Evolutionary conservation across 2,329 filamentous ascomycete genomes (phyloP).

Genomic region (Fusarium sp.): DNA sequence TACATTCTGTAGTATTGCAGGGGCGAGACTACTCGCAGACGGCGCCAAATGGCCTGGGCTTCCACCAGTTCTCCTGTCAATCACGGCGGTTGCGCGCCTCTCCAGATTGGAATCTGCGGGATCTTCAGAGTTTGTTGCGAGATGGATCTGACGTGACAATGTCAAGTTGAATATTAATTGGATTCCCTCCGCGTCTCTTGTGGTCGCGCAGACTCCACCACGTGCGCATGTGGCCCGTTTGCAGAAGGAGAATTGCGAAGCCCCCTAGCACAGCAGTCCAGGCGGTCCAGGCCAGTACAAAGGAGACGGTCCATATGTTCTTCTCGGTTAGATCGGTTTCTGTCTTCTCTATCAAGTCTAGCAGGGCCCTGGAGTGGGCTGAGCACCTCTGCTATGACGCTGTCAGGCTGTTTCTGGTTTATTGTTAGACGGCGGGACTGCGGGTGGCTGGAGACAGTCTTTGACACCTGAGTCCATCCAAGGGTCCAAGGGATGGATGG

Average conservation of each 20-base stretch:
- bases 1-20: constrained; percentile 7
- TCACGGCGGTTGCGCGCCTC: constrained; percentile 19
- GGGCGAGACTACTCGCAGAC: constrained; percentile 20
- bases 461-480: constrained; percentile 13
- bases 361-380: not conserved
- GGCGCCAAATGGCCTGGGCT: constrained; percentile 36
- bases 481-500: constrained; percentile 28
- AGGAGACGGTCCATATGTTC: not conserved
- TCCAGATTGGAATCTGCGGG: constrained; percentile 37
- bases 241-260: constrained; percentile 27
- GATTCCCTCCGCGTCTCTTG: constrained; percentile 27
- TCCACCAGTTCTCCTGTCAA: constrained; percentile 38
- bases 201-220: constrained; percentile 30
- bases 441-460: constrained; percentile 30
- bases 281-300: constrained; percentile 7
- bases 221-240: constrained; percentile 8
- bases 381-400: constrained; percentile 11
- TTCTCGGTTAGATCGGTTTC: constrained; percentile 17
- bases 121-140: constrained; percentile 30
- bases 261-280: constrained; percentile 27
- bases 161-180: constrained; percentile 31
- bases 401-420: constrained; percentile 31
- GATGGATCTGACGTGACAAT: not conserved
- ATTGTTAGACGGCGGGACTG: constrained; percentile 29
- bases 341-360: constrained; percentile 1